phyloP scores from a whole-genome alignment of 768 basidiomycete genomes.

The Macrocybe gigantea region DNA sequence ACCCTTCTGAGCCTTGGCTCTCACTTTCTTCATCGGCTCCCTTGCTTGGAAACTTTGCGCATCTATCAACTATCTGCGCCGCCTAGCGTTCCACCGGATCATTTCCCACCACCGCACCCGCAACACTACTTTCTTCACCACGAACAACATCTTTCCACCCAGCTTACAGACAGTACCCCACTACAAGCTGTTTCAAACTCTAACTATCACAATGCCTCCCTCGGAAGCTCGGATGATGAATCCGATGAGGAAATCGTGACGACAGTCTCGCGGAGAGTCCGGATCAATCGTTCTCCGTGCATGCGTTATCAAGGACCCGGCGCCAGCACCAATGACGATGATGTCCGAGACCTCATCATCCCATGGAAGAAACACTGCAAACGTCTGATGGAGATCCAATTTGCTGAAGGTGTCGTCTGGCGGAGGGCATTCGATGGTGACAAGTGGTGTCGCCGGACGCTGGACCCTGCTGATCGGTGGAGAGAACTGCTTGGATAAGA shows the following conservation, averaged over 20 bases:
- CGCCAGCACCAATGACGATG: constrained; percentile 17
- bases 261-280: no score
- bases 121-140: not conserved
- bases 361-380: constrained; percentile 39
- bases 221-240: no score
- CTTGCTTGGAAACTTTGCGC: constrained; percentile 29
- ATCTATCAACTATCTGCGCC: constrained; percentile 20
- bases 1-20: constrained; percentile 37
- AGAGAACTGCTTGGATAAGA: constrained; percentile 2
- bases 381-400: constrained; percentile 32
- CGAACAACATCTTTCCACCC: no score
- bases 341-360: constrained; percentile 29
- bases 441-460: constrained; percentile 23
- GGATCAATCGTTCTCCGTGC: not conserved
- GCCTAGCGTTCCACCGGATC: not conserved
- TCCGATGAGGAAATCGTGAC: no score
- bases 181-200: no score
- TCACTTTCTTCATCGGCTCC: constrained; percentile 31
- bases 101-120: constrained; percentile 2
- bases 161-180: no score
- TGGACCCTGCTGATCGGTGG: not conserved
- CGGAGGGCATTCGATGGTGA: constrained; percentile 28
- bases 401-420: constrained; percentile 33
- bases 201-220: no score
- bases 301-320: constrained; percentile 6